Base-by-base conservation (phyloP, 192 early-diverging fungal species). In the Rhizophlyctis rosea region DNA sequence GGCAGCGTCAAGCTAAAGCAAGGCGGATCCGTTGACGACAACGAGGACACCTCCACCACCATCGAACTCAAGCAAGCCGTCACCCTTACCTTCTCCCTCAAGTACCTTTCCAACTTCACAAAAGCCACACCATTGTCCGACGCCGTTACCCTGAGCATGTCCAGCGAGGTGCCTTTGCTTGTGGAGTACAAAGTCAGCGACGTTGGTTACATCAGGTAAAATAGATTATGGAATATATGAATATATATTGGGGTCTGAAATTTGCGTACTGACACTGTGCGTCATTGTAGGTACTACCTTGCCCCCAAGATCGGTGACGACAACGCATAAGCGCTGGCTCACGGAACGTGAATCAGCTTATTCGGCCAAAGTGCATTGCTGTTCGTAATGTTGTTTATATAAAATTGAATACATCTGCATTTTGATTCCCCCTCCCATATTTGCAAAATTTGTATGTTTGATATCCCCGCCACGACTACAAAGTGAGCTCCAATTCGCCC, bases 111-210 rank as follows among this genome's bases (percentile, higher is more conserved):
- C 61, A 90, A 91, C 82, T 99, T 99, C 68, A 85, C 93, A 54
- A 99, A 98, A 81, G 95, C 95, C 27, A 92, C 92, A 14, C 88
- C 93, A 3, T 75, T 98, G 28, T 77, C 89, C 7, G 71, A 77
- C 16, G 75, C 64, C 24, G 95, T 99, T 61, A 88, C 80, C 49
- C 78, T 98, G 49, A 82, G 80, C 69, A 80, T 99, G 69, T 89
- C 88, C 34, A 79, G 87, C 66, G 93, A 94, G 36, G 86, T 95
- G 3, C 96, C 96, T 16, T 70, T 97, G 53, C 75, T 98, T 74
- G 88, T 98, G 47, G 93, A 98, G 78, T 98, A 95, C 80, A 87
- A 88, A 69, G 85, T 95, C 59, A 87, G 82, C 49, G 89, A 92
- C 29, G 72, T 91, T 57, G 96, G 94, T 32, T 89, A 93, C 77